Evolutionary conservation across 169 alveolate species (phyloP), one percentile per base, ranked within the genome.

Genomic region (Plasmodium inui): DNA sequence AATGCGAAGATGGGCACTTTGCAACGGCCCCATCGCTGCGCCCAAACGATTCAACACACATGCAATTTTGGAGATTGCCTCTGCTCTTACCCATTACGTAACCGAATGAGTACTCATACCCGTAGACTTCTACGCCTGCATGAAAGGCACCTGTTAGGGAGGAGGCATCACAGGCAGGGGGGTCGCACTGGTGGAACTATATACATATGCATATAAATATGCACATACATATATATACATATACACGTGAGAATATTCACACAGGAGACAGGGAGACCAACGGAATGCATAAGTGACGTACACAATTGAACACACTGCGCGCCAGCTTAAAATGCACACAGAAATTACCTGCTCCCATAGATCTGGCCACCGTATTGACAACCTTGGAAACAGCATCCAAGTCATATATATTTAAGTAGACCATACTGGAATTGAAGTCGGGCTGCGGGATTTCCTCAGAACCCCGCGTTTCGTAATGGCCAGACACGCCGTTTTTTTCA

Each of bases 121-220:
- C 97, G 34, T 96, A 96, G 6, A 96, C 94, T 55, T 96, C 97
- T 41, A 96, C 97, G 1, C 97, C 97, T 2, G 97, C 97, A 67
- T 96, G 97, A 76, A 95, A 96, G 30, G 97, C 97, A 32, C 94
- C 94, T 89, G 30, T 30, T 2, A 22, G 57, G 67, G 67, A 32
- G 61, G 34, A 78, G 70, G 61, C 37, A 74, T 32, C 19, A 22
- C 22, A n/a, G 50, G 3, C 3, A 14, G 46, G 39, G 73, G 9
- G 0, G 3, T 12, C 1, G 34, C 19, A 41, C 9, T 8, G 14
- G 53, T 17, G 39, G 50, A 73, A 34, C 41, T 46, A 14, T 73
- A 30, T 3, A 34, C 41, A 73, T 5, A 19, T 61, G 12, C 14
- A 14, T 73, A 30, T 12, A 34, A 12, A 73, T 5, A 61, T 61